Evolutionary conservation across 2,329 filamentous ascomycete species (phyloP), one percentile per base, ranked within the genome.

Genomic region (Calonectria leucothoes): DNA sequence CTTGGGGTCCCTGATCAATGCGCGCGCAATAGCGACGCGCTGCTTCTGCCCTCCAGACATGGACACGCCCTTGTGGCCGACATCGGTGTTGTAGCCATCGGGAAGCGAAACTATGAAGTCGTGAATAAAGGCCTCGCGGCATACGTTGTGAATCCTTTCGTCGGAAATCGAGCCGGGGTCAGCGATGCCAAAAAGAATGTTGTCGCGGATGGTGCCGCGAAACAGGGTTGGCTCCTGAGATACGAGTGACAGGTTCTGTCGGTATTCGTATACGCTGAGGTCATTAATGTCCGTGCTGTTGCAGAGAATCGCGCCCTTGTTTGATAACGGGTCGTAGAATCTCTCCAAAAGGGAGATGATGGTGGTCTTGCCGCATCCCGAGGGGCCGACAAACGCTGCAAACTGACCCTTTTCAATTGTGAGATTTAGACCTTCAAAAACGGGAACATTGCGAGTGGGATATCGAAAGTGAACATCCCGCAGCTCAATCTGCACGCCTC

Each of bases 31-130:
- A 2, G 87, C 88, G 11, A 91, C 84, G 1, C 89, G 86, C 76
- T 91, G 90, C 37, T 87, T 86, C 77, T 91, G 90, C 0, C 89
- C 89, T 4, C 89, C 89, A 12, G 86, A 88, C 33, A 91, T 84
- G 6, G 86, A 83, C 0, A 91, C 89, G 27, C 91, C 91, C 69
- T 91, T 90, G 31, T 91, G 90, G 0, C 84, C 82, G 2, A 87
- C 88, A 42, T 85, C 83, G 39, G 85, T 85, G 0, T 88, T 86
- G n/a, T 87, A 86, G 0, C 88, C 88, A 35, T 89, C 86, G 0
- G 88, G 88, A 0, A 91, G 82, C 0, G 85, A 89, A 14, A 79
- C 77, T 52, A 90, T 86, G 76, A 90, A 91, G 1, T 92, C 90
- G 70, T 92, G 87, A 67, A 93, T 89, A 1, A 90, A 88, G 3